Evolutionary conservation across 2,329 filamentous ascomycete genomes (phyloP), one percentile per base, ranked within the genome.

Genomic region (Apiospora marii): DNA sequence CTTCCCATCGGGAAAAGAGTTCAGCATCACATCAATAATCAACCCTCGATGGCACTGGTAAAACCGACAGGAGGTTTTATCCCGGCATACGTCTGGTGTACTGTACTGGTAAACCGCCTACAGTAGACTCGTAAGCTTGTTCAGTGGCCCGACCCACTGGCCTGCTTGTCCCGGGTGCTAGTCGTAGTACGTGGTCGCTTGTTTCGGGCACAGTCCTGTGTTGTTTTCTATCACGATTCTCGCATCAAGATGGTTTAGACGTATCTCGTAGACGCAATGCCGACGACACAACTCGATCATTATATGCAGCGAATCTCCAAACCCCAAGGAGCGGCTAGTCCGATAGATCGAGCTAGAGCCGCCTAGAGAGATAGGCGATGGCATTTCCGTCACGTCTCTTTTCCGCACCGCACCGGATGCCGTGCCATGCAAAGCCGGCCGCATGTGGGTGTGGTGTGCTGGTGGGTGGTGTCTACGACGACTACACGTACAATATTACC

Each of bases 71-170:
- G 58, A 64, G 58, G 58, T 64, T 41, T n/a, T n/a, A 64, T 64
- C 58, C 58, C 58, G 58, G 58, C 22, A 19, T 64, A n/a, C 7
- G 37, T 41, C 37, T 41, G 37, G 37, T 41, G 37, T 30, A 30
- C 27, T 30, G 27, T n/a, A n/a, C n/a, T n/a, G n/a, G n/a, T 41
- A 64, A 37, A 61, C 30, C 16, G 19, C 51, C 12, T 53, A 27
- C 30, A 7, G 53, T 64, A 41, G 34, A 64, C 58, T 64, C 58
- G 67, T 37, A 69, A 69, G 67, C 43, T 69, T 49, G 67, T 69
- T 69, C 67, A 69, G 67, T 69, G 67, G 67, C 44, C 67, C 67
- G 67, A 49, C 44, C 67, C 67, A 69, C 67, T 49, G 34, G 67
- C 67, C 34, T 46, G 43, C 43, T 34, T 34, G 67, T 34, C 13